phyloP scores from a whole-genome alignment of 2,329 filamentous ascomycete genomes.

The Xylaria sp. region DNA sequence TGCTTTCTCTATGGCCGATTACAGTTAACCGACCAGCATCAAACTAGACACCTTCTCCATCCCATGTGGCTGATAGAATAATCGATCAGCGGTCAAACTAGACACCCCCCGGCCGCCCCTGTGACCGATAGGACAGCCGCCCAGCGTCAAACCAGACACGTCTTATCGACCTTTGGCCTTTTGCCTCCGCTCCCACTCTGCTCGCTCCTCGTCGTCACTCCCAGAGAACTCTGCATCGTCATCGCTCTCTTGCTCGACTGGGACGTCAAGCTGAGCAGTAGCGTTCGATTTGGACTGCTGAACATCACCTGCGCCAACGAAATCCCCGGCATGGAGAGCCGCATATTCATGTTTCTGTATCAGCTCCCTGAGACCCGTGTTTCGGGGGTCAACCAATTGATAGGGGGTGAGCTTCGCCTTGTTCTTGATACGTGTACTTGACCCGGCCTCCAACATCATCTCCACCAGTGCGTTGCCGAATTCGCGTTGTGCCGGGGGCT shows the following conservation, averaged over 20 bases:
- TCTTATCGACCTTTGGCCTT: constrained; percentile 50
- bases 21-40: too few species aligned
- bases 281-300: constrained; percentile 39
- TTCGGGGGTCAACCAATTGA: constrained; percentile 79
- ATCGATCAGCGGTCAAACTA: too few species aligned
- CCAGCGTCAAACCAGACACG: background rate
- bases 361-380: constrained; percentile 68
- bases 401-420: constrained; percentile 77
- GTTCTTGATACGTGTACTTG: constrained; percentile 69
- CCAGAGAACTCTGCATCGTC: constrained; percentile 71
- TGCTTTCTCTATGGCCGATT: too few species aligned
- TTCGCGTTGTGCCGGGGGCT: constrained; percentile 70
- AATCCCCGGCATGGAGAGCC: constrained; percentile 67
- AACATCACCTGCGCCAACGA: constrained; percentile 55
- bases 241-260: constrained; percentile 56
- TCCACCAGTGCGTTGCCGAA: constrained; percentile 75
- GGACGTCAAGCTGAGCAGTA: constrained; percentile 38
- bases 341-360: constrained; percentile 79
- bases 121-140: too few species aligned
- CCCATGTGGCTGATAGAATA: too few species aligned
- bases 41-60: too few species aligned
- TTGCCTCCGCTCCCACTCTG: constrained; percentile 66
- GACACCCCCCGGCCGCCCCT: too few species aligned
- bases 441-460: constrained; percentile 85
- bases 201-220: constrained; percentile 72